These are phyloP conservation scores for Medicago arabica DNA, from an alignment of 306 rosid genomes.

Conservation along the genomic window DNA sequence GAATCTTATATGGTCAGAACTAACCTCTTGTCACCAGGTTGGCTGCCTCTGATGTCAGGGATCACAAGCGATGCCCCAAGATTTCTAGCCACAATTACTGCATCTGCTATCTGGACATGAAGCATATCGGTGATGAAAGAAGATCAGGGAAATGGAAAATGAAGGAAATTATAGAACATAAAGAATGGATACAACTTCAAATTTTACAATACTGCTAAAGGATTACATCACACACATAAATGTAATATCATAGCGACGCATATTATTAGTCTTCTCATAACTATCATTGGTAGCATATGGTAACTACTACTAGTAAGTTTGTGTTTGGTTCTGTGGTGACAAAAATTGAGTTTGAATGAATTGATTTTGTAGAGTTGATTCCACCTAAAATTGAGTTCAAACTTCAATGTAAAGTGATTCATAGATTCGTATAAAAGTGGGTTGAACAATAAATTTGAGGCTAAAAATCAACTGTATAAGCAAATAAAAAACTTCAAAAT, in stretches of 20 bases:
- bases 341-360: not conserved
- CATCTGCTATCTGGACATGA: slow-evolving; percentile 80
- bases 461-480: not conserved
- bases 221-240: not conserved
- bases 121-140: slow-evolving; percentile 27
- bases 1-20: slow-evolving; percentile 34
- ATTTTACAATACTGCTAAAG: slow-evolving; percentile 1
- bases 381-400: not conserved
- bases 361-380: not conserved
- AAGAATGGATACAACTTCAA: not conserved
- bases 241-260: not conserved
- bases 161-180: not conserved
- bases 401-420: not conserved
- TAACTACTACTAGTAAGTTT: not conserved
- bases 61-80: slow-evolving; percentile 94
- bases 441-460: not conserved
- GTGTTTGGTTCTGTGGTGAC: not conserved
- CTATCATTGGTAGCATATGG: not conserved
- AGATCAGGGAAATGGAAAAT: not conserved
- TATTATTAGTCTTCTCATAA: not conserved
- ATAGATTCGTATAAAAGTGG: not conserved
- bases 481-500: not conserved
- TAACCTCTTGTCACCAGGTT: slow-evolving; percentile 93
- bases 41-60: slow-evolving; percentile 95
- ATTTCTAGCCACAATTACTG: slow-evolving; percentile 85